Percentiles rank a stretch among this genome's conserved stretches.
Evolutionary conservation across 1,284 basidiomycete species (phyloP).

Genomic region (Termitomyces sp.): DNA sequence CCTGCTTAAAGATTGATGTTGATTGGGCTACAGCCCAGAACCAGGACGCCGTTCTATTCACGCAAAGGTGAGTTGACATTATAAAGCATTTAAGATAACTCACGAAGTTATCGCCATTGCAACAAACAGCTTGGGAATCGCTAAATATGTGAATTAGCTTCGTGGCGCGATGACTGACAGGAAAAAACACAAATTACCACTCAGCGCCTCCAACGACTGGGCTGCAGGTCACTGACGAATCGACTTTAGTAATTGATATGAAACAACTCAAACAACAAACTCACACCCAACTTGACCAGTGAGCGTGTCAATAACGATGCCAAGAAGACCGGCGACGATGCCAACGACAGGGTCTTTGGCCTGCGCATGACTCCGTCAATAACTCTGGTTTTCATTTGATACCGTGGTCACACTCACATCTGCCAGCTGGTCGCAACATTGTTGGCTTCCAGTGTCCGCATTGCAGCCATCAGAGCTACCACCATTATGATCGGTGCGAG

Average conservation of each 20-base stretch:
- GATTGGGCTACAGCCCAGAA: slow-evolving; percentile 13
- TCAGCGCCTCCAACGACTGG: neutral
- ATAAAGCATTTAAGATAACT: slow-evolving; percentile 2
- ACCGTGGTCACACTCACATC: neutral
- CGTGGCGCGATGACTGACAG: no score
- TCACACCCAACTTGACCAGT: slow-evolving; percentile 16
- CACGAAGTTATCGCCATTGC: slow-evolving; percentile 17
- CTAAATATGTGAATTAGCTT: slow-evolving; percentile 3
- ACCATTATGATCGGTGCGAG: neutral
- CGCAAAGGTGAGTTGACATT: neutral
- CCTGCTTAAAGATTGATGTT: slow-evolving; percentile 9
- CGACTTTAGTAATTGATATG: neutral
- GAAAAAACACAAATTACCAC: slow-evolving; percentile 1
- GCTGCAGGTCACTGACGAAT: slow-evolving; percentile 2
- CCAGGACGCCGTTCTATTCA: slow-evolving; percentile 8
- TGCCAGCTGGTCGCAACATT: slow-evolving; percentile 12
- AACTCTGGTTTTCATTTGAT: no score
- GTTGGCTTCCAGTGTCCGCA: slow-evolving; percentile 5
- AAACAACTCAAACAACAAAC: neutral
- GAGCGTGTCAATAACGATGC: slow-evolving; percentile 8
- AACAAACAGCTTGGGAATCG: slow-evolving; percentile 18
- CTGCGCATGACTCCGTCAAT: neutral
- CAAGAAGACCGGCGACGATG: slow-evolving; percentile 14
- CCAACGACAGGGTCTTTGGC: slow-evolving; percentile 1
- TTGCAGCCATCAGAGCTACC: neutral